Conservation (phyloP, 352 stramenopile genomes). For the Phytophthora rubi region DNA sequence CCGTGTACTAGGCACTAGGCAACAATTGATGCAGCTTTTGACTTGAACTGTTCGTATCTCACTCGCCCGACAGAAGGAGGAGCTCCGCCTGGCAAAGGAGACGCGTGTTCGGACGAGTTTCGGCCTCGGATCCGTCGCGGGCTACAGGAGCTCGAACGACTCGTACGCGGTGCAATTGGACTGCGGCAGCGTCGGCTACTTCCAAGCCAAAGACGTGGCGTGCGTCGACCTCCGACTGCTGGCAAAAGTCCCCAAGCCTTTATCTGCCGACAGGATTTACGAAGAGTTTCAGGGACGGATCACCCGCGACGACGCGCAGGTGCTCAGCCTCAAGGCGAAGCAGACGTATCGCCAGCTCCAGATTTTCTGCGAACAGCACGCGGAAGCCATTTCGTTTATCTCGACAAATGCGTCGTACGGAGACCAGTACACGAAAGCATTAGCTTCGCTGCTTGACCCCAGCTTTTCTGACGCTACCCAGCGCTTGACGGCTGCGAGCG, state of each 20-base stretch:
- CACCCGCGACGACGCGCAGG: slow-evolving; percentile 57
- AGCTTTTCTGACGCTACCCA: slow-evolving; percentile 63
- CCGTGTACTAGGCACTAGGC: no score
- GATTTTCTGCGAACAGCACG: slow-evolving; percentile 72
- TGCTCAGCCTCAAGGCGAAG: slow-evolving; percentile 59
- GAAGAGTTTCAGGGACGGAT: slow-evolving; percentile 74
- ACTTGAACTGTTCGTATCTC: background rate
- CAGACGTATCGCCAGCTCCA: slow-evolving; percentile 64
- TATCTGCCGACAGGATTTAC: slow-evolving; percentile 70
- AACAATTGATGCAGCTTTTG: background rate
- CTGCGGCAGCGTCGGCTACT: slow-evolving; percentile 35
- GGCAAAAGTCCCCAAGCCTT: slow-evolving; percentile 66
- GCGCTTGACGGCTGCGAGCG: slow-evolving; percentile 54
- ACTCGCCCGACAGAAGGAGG: slow-evolving; percentile 20
- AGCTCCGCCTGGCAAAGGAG: slow-evolving; percentile 35
- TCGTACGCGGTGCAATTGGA: slow-evolving; percentile 49
- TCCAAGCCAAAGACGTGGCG: slow-evolving; percentile 54
- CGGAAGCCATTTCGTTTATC: slow-evolving; percentile 75
- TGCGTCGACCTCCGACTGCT: slow-evolving; percentile 77
- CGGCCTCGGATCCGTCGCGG: slow-evolving; percentile 29
- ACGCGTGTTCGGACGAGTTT: slow-evolving; percentile 39
- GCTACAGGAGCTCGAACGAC: slow-evolving; percentile 36
- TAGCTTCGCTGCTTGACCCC: slow-evolving; percentile 68
- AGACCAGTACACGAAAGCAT: slow-evolving; percentile 65
- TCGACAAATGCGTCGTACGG: slow-evolving; percentile 76